Percentiles rank a stretch among this genome's conserved stretches.
Evolutionary conservation across 371 early-diverging fungal species (phyloP).

Genomic region (Rhizopus stolonifer): DNA sequence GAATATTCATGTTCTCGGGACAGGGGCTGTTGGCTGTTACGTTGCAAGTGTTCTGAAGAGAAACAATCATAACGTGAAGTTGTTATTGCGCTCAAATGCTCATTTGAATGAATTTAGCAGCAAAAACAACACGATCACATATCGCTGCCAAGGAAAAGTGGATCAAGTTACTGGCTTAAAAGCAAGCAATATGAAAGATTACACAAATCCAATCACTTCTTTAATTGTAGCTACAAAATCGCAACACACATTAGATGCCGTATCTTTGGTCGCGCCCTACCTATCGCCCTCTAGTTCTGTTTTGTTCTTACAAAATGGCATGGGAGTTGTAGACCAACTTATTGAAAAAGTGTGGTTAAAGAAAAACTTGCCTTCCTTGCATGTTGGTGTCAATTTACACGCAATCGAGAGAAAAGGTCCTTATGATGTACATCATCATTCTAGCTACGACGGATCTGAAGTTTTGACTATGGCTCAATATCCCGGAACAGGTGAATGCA

Average conservation of each 20-base stretch:
- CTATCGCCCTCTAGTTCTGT: constrained; percentile 45
- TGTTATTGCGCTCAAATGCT: constrained; percentile 31
- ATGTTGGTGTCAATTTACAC: constrained; percentile 59
- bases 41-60: constrained; percentile 28
- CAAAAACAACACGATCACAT: constrained; percentile 26
- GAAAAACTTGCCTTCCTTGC: constrained; percentile 35
- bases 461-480: constrained; percentile 33
- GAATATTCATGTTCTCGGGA: constrained; percentile 46
- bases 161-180: constrained; percentile 15
- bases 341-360: constrained; percentile 31
- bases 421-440: constrained; percentile 49
- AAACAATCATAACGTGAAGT: constrained; percentile 27
- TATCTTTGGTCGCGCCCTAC: constrained; percentile 33
- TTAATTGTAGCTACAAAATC: constrained; percentile 47
- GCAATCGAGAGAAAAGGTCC: constrained; percentile 39
- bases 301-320: constrained; percentile 63
- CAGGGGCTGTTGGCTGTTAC: constrained; percentile 50
- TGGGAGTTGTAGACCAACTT: constrained; percentile 61
- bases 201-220: constrained; percentile 15
- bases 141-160: constrained; percentile 12
- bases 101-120: constrained; percentile 24
- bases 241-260: constrained; percentile 47
- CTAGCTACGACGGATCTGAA: constrained; percentile 41
- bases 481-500: constrained; percentile 9
- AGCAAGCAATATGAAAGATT: constrained; percentile 3